Evolutionary conservation across 305 asterid species (phyloP).

Genomic region (Fraxinus xanthoxyloides): DNA sequence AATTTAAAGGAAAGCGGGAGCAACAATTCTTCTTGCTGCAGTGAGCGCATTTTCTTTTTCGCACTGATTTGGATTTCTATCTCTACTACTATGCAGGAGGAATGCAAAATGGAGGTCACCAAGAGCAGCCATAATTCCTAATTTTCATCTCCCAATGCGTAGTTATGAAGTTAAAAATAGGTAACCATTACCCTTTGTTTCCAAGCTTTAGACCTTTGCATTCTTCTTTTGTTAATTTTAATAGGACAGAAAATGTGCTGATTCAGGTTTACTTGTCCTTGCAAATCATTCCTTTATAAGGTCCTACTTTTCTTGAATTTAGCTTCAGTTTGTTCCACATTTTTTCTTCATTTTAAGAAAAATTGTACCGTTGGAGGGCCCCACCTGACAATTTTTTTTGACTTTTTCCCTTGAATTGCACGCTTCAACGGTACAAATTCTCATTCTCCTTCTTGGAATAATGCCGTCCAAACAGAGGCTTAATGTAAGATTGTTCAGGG

Average conservation of each 20-base stretch:
- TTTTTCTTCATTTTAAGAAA: too few relatives aligned
- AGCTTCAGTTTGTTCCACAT: too few relatives aligned
- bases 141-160: slow-evolving; percentile 93
- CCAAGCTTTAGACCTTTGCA: background rate
- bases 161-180: slow-evolving; percentile 86
- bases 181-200: slow-evolving; percentile 27
- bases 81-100: slow-evolving; percentile 33
- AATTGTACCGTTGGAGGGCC: too few relatives aligned
- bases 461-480: too few relatives aligned
- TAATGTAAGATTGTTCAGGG: background rate
- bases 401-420: too few relatives aligned
- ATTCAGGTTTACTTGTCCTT: background rate
- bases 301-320: background rate
- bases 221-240: background rate
- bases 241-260: background rate
- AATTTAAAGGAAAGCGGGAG: background rate
- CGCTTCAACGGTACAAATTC: too few relatives aligned
- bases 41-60: background rate
- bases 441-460: too few relatives aligned
- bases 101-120: slow-evolving; percentile 61
- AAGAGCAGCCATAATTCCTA: slow-evolving; percentile 67
- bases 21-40: background rate
- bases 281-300: background rate
- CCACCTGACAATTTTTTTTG: too few relatives aligned
- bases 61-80: slow-evolving; percentile 12